Conservation (phyloP, 148 eudicot species). For the Rhododendron vialii region DNA sequence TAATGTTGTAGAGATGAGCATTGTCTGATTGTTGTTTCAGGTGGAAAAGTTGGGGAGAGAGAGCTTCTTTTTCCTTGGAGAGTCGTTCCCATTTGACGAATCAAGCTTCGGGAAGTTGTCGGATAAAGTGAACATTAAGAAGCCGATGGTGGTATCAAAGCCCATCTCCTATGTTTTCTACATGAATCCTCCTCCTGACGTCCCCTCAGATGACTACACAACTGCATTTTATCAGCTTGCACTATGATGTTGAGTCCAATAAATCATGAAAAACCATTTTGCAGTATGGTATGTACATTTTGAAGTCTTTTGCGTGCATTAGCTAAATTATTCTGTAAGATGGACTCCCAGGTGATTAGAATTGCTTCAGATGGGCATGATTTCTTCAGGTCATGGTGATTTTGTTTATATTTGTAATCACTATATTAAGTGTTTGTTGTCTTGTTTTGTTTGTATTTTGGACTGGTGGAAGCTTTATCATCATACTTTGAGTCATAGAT, state of each 20-base stretch:
- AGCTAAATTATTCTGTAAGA: not conserved
- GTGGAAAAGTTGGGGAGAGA: slow-evolving; percentile 76
- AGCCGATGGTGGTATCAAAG: slow-evolving; percentile 42
- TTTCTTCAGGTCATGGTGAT: not conserved
- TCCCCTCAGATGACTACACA: slow-evolving; percentile 32
- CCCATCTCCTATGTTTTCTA: slow-evolving; percentile 67
- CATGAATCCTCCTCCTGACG: slow-evolving; percentile 46
- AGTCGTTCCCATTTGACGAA: slow-evolving; percentile 73
- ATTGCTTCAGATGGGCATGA: not conserved
- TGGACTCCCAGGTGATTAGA: not conserved
- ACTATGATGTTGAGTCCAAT: not conserved
- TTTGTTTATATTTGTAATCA: not conserved
- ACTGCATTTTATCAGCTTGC: slow-evolving; percentile 18
- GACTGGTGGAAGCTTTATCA: not conserved
- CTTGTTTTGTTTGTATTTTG: not conserved
- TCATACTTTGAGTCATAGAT: not conserved
- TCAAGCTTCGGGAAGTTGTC: slow-evolving; percentile 54
- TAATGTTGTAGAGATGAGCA: slow-evolving; percentile 8
- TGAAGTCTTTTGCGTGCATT: not conserved
- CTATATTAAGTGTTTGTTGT: not conserved
- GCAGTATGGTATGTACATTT: not conserved
- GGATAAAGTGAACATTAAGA: slow-evolving; percentile 43
- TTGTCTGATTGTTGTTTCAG: slow-evolving; percentile 34
- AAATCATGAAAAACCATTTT: not conserved
- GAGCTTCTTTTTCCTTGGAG: slow-evolving; percentile 64